A percentile compares a stretch with the other conserved stretches of the same genome.
These are phyloP conservation scores for Passalora sequoiae DNA, from an alignment of 2,329 filamentous ascomycete genomes.

Conservation along the genomic window DNA sequence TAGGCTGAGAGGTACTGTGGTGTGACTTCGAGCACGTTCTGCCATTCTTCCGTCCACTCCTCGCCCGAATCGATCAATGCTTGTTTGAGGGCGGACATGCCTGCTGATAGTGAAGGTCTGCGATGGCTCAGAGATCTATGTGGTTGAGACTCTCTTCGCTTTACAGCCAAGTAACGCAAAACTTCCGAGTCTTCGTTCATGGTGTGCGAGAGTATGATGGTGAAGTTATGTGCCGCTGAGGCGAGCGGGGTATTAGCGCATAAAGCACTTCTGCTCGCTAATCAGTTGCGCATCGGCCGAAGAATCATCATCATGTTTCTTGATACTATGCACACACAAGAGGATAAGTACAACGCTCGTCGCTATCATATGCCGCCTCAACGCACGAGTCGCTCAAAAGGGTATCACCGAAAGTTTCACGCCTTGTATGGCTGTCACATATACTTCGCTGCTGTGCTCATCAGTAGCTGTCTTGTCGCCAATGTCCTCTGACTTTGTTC, in stretches of 20 bases:
- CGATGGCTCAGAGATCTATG: too few relatives aligned
- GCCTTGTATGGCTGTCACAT: too few relatives aligned
- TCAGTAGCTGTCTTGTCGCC: conserved; percentile 57
- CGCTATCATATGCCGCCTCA: neutral
- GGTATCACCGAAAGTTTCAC: neutral
- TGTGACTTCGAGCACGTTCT: conserved; percentile 11
- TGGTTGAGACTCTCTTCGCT: neutral
- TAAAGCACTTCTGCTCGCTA: too few relatives aligned
- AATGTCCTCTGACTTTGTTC: conserved; percentile 60
- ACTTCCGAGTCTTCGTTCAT: neutral
- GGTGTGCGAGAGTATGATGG: neutral
- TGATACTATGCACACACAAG: too few relatives aligned
- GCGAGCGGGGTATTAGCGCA: neutral
- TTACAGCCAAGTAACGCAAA: neutral
- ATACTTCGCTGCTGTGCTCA: too few relatives aligned
- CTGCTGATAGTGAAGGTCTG: neutral
- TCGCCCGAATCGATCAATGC: conserved; percentile 12
- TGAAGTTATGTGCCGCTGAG: too few relatives aligned
- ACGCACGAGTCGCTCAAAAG: neutral
- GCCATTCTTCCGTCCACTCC: conserved; percentile 13
- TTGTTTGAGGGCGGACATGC: conserved; percentile 10
- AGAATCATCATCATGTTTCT: too few relatives aligned
- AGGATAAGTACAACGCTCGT: too few relatives aligned
- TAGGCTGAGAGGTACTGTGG: conserved; percentile 16
- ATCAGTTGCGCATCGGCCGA: too few relatives aligned